Evolutionary conservation across 371 early-diverging fungal species (phyloP).

Genomic region (Actinomortierella ambigua): DNA sequence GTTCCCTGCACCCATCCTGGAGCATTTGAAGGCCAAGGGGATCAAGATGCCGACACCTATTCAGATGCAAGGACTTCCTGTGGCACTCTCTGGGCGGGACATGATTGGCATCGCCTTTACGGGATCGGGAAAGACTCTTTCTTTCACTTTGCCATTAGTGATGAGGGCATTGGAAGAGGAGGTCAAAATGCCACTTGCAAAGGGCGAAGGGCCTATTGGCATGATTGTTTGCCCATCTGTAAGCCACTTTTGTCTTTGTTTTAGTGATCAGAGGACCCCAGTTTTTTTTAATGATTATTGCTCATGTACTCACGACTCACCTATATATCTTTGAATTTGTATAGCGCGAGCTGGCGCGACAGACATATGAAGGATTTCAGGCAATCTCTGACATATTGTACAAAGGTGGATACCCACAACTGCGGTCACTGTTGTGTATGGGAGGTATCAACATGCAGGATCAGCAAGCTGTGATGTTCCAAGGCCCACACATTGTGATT

Average conservation of each 20-base stretch:
- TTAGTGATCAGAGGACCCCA: background rate
- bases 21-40: slow-evolving; percentile 80
- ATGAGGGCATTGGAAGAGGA: slow-evolving; percentile 87
- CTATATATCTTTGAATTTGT: too few relatives aligned
- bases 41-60: slow-evolving; percentile 96
- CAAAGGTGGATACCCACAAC: slow-evolving; percentile 71
- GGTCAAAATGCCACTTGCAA: slow-evolving; percentile 72
- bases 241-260: slow-evolving; percentile 26
- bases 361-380: slow-evolving; percentile 79
- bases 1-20: slow-evolving; percentile 79
- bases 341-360: slow-evolving; percentile 86
- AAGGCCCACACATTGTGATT: slow-evolving; percentile 80
- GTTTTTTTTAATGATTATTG: background rate
- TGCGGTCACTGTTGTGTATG: slow-evolving; percentile 85
- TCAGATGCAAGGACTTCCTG: slow-evolving; percentile 94
- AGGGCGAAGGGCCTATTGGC: slow-evolving; percentile 91
- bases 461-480: slow-evolving; percentile 70
- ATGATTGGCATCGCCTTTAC: slow-evolving; percentile 98
- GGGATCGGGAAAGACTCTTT: slow-evolving; percentile 99
- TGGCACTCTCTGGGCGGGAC: slow-evolving; percentile 82
- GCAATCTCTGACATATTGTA: slow-evolving; percentile 67
- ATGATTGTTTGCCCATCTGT: slow-evolving; percentile 90
- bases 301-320: too few relatives aligned
- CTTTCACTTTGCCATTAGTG: slow-evolving; percentile 92
- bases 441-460: slow-evolving; percentile 95